phyloP scores from a whole-genome alignment of 2,329 filamentous ascomycete species.

The Emericellopsis cladophorae region DNA sequence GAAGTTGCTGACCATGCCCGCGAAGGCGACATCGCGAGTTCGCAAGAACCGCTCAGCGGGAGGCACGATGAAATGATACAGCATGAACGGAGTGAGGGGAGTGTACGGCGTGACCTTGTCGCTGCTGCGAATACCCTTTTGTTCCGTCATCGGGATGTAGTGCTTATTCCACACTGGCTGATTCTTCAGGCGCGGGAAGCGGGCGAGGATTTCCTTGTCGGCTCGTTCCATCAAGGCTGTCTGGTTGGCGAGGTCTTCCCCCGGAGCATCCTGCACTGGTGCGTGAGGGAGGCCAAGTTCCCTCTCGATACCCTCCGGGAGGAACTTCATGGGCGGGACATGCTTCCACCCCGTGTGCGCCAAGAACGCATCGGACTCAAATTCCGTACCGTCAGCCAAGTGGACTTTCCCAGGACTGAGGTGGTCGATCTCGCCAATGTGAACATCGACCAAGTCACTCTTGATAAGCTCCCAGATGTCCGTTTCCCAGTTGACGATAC shows the following conservation, averaged over 20 bases:
- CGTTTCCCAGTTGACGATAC: constrained; percentile 39
- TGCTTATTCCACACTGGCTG: constrained; percentile 8
- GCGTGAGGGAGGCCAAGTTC: constrained; percentile 5
- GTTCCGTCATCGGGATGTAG: constrained; percentile 2
- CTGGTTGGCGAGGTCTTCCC: constrained; percentile 3
- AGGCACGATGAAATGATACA: constrained; percentile 15
- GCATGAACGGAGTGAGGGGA: constrained; percentile 1
- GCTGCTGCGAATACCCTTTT: not conserved
- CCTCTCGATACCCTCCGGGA: constrained; percentile 2
- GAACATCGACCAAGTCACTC: constrained; percentile 30
- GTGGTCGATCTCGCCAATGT: constrained; percentile 30
- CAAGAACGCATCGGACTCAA: constrained; percentile 32
- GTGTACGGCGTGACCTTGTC: not conserved
- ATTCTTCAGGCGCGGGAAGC: constrained; percentile 9
- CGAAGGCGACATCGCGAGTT: constrained; percentile 15
- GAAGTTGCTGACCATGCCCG: constrained; percentile 17
- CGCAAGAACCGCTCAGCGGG: constrained; percentile 6
- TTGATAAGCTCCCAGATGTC: constrained; percentile 37
- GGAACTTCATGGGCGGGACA: constrained; percentile 28
- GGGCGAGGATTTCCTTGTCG: constrained; percentile 7
- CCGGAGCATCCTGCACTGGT: constrained; percentile 1
- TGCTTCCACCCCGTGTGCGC: constrained; percentile 41
- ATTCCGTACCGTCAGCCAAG: constrained; percentile 20
- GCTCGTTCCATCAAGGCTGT: constrained; percentile 4
- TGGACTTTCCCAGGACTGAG: constrained; percentile 24